Evolutionary conservation across 1,284 basidiomycete genomes (phyloP), one percentile per base, ranked within the genome.

Genomic region (Fomitopsis pinicola): DNA sequence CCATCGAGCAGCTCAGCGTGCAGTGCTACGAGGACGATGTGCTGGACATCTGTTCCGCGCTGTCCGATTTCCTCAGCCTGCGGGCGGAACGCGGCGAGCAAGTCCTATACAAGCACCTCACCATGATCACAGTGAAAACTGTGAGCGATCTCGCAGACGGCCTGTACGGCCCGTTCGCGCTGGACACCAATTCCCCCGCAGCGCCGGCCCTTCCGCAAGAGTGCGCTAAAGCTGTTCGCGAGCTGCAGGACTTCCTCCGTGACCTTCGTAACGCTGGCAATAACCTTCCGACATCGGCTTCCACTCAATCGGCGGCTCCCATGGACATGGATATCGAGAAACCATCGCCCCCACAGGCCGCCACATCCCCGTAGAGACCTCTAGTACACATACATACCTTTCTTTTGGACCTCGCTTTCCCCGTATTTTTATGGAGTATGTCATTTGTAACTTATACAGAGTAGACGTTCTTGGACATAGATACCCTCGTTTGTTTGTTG

Each of bases 21-120:
- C 79, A 83, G 63, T 86, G 84, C 73, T 82, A 81, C 71, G 81
- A 82, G 60, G 84, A 85, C 65, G 85, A 86, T 64, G 78, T 84
- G 5, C 78, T 81, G 22, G 85, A 87, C 64, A 77, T 83, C 35
- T 85, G 84, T 69, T 71, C 74, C 2, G 81, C 81, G 6, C 74
- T 88, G 40, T 81, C 83, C 64, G 80, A 80, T 50, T 84, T 88
- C 73, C 76, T 87, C 59, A 77, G 73, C 54, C 64, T 82, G 38
- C 80, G 83, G 48, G 77, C 79, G 15, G 78, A 80, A 66, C 78
- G 79, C 42, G 82, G 82, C 8, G 70, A 73, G 60, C 63, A 64
- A 58, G 68, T 68, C n/a, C 69, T 74, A 62, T 73, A 71, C 65
- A 59, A 71, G 62, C 67, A 69, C 60, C 67, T 75, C 63, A 63